Evolutionary conservation across 1,284 basidiomycete species (phyloP), one percentile per base, ranked within the genome.

Genomic region (Cryptococcus amylolentus): DNA sequence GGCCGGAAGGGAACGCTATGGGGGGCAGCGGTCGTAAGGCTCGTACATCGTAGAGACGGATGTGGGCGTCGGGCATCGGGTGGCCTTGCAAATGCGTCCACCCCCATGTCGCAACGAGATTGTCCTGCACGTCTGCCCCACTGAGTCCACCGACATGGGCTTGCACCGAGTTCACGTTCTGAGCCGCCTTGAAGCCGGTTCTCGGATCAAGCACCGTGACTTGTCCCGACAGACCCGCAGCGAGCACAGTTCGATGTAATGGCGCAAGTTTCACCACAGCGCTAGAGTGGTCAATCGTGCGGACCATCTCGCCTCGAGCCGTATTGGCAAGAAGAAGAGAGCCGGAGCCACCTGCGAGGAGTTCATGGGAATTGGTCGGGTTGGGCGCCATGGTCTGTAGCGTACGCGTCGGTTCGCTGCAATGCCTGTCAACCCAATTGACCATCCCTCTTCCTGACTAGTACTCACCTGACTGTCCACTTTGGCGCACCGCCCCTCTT

Each of bases 11-110:
- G 71, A 98, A 98, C 1, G 90, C 86, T 38, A 98, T 83, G 0
- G 93, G 91, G 0, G 73, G 69, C 86, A 85, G 28, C 88, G 82
- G 2, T 38, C 87, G 85, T 79, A 97, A 84, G 42, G 83, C 88
- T 31, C 95, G 86, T 27, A 92, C 72, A 73, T 98, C 95, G 71
- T 90, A 96, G 10, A 97, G 83, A 76, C 96, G 95, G 64, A 98
- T 89, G 27, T 96, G 80, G 2, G 92, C 89, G 73, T 98, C 95
- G 0, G 91, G 88, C 51, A 89, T 84, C 1, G 94, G 91, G 46
- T 89, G 87, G 20, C 89, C 88, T 75, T 91, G 90, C 91, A 89
- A 87, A 73, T 90, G 82, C 7, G 88, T 87, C 78, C 87, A 88
- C 3, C 93, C 93, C 66, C 92, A 89, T 2, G 90, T 91, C 68